Evolutionary conservation across 2,329 filamentous ascomycete genomes (phyloP).

Genomic region (Sphaerulina populicola): DNA sequence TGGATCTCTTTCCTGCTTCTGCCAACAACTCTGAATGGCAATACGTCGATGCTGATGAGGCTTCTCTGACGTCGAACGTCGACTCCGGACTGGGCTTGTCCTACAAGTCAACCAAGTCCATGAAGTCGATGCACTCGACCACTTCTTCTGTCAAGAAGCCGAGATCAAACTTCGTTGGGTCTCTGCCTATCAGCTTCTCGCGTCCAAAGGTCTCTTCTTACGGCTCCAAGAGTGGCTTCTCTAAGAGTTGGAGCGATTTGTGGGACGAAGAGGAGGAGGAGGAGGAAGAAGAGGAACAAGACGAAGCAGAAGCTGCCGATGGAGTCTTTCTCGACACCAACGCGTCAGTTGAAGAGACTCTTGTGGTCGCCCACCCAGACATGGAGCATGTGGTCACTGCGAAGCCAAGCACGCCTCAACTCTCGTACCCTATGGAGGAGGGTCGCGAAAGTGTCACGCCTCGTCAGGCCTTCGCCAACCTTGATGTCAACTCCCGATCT

Average conservation of each 20-base stretch:
- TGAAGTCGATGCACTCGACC: slow-evolving; percentile 24
- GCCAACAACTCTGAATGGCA: slow-evolving; percentile 58
- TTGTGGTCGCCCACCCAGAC: slow-evolving; percentile 16
- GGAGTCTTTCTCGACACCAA: slow-evolving; percentile 28
- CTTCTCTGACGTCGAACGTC: slow-evolving; percentile 73
- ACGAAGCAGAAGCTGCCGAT: slow-evolving; percentile 49
- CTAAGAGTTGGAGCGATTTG: slow-evolving; percentile 98
- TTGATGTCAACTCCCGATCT: slow-evolving; percentile 44
- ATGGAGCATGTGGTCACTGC: slow-evolving; percentile 35
- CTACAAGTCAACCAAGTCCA: slow-evolving; percentile 59
- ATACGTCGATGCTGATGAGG: slow-evolving; percentile 68
- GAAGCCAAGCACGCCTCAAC: slow-evolving; percentile 52
- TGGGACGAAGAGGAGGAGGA: slow-evolving; percentile 89
- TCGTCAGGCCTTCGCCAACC: slow-evolving; percentile 47
- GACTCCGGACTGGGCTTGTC: slow-evolving; percentile 76
- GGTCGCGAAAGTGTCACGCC: slow-evolving; percentile 42
- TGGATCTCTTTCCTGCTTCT: slow-evolving; percentile 78
- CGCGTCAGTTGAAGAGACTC: neutral
- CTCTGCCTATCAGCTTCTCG: slow-evolving; percentile 55
- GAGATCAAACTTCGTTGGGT: slow-evolving; percentile 63
- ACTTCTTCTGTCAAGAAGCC: slow-evolving; percentile 52
- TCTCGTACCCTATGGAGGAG: slow-evolving; percentile 40
- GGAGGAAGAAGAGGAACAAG: slow-evolving; percentile 10
- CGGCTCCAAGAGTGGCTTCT: slow-evolving; percentile 48
- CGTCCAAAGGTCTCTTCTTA: slow-evolving; percentile 54